Conservation (phyloP, 768 basidiomycete species). For the Boletus pseudopeckii region DNA sequence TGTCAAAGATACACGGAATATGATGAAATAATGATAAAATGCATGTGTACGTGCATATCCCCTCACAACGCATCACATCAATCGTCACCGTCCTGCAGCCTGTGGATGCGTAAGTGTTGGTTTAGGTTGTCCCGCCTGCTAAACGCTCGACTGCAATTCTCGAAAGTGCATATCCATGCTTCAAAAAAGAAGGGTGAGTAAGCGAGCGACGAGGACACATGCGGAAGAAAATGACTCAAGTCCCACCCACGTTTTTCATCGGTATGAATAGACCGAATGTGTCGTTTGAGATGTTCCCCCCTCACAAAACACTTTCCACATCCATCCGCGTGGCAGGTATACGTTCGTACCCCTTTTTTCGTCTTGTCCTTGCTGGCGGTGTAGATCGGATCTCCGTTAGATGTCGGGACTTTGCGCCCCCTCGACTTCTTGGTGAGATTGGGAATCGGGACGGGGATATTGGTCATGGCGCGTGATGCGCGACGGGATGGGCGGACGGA, state of each 20-base stretch:
- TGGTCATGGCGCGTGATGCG: constrained; percentile 21
- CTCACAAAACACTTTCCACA: constrained; percentile 80
- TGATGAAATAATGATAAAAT: constrained; percentile 15
- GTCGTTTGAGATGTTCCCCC: constrained; percentile 78
- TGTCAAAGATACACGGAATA: constrained; percentile 17
- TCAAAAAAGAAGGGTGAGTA: background rate
- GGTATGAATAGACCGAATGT: constrained; percentile 78
- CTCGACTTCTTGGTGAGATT: constrained; percentile 49
- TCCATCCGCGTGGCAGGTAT: constrained; percentile 63
- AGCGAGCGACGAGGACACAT: background rate
- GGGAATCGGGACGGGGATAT: constrained; percentile 44
- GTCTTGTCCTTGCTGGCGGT: constrained; percentile 31
- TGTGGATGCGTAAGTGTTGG: constrained; percentile 69
- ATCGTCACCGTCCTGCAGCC: constrained; percentile 17
- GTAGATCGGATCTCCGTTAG: constrained; percentile 20
- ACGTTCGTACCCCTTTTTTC: constrained; percentile 42
- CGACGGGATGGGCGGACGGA: constrained; percentile 21
- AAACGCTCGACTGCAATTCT: constrained; percentile 67
- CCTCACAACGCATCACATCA: background rate
- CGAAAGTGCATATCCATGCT: constrained; percentile 47
- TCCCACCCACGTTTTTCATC: constrained; percentile 74
- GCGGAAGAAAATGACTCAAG: background rate
- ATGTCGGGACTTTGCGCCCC: constrained; percentile 47
- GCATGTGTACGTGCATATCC: background rate
- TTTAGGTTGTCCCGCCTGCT: constrained; percentile 74